Conservation (phyloP, 305 asterid species). For the Fraxinus baroniana region DNA sequence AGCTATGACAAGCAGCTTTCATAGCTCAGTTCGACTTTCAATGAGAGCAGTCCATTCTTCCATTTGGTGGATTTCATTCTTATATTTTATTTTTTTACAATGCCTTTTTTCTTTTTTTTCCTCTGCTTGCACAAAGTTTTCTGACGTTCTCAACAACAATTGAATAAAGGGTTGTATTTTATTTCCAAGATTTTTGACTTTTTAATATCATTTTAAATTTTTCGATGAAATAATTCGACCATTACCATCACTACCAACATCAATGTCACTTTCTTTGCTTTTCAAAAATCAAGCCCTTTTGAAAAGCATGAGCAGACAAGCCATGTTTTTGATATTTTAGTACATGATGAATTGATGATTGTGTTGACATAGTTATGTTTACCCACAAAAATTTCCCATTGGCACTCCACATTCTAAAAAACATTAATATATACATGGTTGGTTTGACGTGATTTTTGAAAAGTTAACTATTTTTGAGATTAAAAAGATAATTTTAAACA, state of each 20-base stretch:
- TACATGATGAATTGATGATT: slow-evolving; percentile 34
- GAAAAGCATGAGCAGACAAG: slow-evolving; percentile 33
- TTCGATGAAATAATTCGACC: not conserved
- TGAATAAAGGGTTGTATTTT: not conserved
- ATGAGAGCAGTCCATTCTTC: not conserved
- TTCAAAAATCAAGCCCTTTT: slow-evolving; percentile 2
- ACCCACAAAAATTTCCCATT: slow-evolving; percentile 29
- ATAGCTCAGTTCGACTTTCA: slow-evolving; percentile 42
- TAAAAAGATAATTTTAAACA: not conserved
- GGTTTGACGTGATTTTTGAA: not conserved
- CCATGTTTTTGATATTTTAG: slow-evolving; percentile 22
- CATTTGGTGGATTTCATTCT: no score
- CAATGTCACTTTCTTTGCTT: not conserved
- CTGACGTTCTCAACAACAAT: not conserved
- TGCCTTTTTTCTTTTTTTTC: not conserved
- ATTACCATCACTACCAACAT: not conserved
- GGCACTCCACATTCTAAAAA: not conserved
- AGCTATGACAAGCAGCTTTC: slow-evolving; percentile 7
- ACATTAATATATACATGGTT: not conserved
- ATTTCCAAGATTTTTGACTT: not conserved
- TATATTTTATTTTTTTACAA: no score
- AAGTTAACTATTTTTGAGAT: no score
- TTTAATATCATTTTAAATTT: not conserved
- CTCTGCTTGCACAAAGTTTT: not conserved
- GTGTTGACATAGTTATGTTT: slow-evolving; percentile 31